These are phyloP conservation scores for Eucalyptus erythrocorys DNA, from an alignment of 345 rosid species.

Conservation along the genomic window DNA sequence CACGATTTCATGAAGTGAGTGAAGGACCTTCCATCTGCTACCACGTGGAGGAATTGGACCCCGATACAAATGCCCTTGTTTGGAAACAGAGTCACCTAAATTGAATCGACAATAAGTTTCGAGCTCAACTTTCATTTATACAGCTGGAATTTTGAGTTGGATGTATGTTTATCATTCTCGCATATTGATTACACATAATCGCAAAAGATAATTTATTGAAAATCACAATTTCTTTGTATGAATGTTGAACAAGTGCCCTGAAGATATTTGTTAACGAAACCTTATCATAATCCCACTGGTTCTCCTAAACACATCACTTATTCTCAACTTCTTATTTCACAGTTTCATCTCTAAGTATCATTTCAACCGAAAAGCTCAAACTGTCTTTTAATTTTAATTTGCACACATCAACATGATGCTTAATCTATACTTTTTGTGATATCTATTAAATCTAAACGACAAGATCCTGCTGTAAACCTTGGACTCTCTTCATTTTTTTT, in stretches of 20 bases:
- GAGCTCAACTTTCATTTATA: not conserved
- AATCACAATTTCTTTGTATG: not conserved
- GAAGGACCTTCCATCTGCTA: slow-evolving; percentile 24
- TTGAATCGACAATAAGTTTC: not conserved
- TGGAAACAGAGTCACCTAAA: slow-evolving; percentile 19
- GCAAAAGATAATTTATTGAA: not conserved
- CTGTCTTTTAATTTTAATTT: not conserved
- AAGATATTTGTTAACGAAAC: not conserved
- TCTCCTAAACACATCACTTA: not conserved
- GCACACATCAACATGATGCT: not conserved
- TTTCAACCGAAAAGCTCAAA: not conserved
- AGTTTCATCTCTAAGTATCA: not conserved
- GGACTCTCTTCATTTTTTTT: not conserved
- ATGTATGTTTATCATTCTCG: not conserved
- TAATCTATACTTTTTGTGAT: not conserved
- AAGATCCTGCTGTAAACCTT: not conserved
- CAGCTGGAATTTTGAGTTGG: not conserved
- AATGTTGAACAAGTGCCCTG: not conserved
- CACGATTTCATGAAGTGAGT: slow-evolving; percentile 30
- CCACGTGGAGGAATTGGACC: slow-evolving; percentile 8
- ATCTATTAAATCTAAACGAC: not conserved
- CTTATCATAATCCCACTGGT: not conserved
- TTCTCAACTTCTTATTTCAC: not conserved
- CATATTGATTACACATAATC: not conserved
- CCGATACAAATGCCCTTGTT: slow-evolving; percentile 23